Conservation (phyloP, 108 stramenopile genomes). For the Schizochytrium sp. region DNA sequence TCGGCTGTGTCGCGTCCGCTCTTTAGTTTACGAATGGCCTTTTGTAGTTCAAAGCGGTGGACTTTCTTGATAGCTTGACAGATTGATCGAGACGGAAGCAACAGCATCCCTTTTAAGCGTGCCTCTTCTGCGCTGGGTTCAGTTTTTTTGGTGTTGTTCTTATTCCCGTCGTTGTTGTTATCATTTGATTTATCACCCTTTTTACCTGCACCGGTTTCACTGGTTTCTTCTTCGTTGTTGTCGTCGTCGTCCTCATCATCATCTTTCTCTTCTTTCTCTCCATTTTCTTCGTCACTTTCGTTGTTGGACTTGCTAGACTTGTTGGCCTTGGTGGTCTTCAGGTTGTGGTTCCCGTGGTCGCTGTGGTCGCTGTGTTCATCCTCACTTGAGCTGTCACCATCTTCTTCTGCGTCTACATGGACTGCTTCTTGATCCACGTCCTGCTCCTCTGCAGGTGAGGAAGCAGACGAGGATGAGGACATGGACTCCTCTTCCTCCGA, state of each 20-base stretch:
- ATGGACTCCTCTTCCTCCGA: no score
- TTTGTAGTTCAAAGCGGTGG: constrained; percentile 5
- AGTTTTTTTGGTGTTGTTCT: neutral
- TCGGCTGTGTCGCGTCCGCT: neutral
- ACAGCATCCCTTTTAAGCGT: neutral
- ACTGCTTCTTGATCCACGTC: no score
- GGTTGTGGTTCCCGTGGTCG: no score
- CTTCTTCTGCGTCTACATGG: no score
- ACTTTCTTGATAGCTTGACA: constrained; percentile 47
- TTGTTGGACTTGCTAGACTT: no score
- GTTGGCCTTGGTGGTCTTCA: no score
- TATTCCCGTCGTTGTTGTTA: neutral
- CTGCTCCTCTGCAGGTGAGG: no score
- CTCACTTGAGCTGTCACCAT: no score
- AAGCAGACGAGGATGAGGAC: no score
- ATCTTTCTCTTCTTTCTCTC: neutral
- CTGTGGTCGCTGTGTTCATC: no score
- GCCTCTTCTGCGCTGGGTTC: neutral
- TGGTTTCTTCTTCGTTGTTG: neutral
- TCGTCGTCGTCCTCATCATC: neutral
- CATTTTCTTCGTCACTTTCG: no score
- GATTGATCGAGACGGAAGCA: neutral
- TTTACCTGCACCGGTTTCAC: neutral
- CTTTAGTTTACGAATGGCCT: constrained; percentile 50
- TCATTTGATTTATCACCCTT: neutral